Percentiles rank a stretch among this genome's conserved stretches.
phyloP scores from a whole-genome alignment of 2,329 filamentous ascomycete genomes.

The Trematosphaeria pertusa region DNA sequence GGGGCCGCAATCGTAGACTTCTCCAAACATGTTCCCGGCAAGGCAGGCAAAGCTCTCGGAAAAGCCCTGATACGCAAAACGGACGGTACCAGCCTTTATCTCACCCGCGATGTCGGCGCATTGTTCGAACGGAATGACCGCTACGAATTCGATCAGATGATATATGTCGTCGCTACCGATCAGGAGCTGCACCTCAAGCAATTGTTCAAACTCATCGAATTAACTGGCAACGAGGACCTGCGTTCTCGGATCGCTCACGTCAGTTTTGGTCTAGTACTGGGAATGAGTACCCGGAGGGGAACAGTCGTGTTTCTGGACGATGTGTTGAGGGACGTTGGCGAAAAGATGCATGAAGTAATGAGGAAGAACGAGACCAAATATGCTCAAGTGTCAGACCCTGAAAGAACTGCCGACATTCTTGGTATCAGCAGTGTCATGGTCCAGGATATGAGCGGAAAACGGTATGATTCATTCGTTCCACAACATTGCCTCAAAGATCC shows the following conservation, averaged over 20 bases:
- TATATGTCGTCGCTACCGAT: conserved; percentile 70
- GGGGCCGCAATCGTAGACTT: conserved; percentile 74
- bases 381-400: conserved; percentile 83
- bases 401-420: conserved; percentile 81
- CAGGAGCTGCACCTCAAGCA: conserved; percentile 70
- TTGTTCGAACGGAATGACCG: conserved; percentile 68
- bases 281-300: conserved; percentile 70
- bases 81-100: conserved; percentile 71
- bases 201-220: conserved; percentile 69
- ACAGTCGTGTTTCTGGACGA: conserved; percentile 61
- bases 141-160: conserved; percentile 71
- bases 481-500: conserved; percentile 4
- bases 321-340: conserved; percentile 68
- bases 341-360: conserved; percentile 99
- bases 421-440: conserved; percentile 97
- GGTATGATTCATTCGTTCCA: conserved; percentile 52
- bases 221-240: conserved; percentile 67
- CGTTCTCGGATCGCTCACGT: conserved; percentile 67
- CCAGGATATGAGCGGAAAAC: conserved; percentile 82
- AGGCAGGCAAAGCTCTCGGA: conserved; percentile 67
- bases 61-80: conserved; percentile 71
- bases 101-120: conserved; percentile 73
- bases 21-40: conserved; percentile 65
- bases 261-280: conserved; percentile 71
- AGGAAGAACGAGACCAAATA: conserved; percentile 90